A percentile compares a stretch with the other conserved stretches of the same genome.
These are phyloP conservation scores for Dillenia suffruticosa DNA, from an alignment of 164 flowering plant genomes.

Conservation along the genomic window DNA sequence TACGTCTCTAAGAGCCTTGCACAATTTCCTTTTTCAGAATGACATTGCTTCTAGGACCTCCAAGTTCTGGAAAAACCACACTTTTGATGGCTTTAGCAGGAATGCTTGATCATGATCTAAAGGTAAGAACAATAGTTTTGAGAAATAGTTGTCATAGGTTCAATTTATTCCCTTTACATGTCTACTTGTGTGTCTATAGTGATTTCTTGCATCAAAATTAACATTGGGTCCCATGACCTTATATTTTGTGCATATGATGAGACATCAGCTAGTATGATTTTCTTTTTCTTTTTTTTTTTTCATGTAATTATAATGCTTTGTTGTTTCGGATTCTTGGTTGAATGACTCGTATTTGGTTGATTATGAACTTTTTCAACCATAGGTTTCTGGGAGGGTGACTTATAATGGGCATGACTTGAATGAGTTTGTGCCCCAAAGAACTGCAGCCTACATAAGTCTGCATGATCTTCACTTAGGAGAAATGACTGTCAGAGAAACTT, in stretches of 20 bases:
- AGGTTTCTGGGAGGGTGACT: conserved; percentile 58
- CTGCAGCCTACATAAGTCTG: conserved; percentile 63
- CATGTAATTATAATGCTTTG: no score
- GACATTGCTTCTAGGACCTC: conserved; percentile 45
- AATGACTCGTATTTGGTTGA: background rate
- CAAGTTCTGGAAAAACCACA: conserved; percentile 52
- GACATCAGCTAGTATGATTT: no score
- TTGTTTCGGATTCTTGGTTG: no score
- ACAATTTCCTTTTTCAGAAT: conserved; percentile 31
- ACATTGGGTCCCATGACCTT: no score
- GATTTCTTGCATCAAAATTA: no score
- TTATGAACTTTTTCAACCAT: background rate
- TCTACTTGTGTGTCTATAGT: background rate
- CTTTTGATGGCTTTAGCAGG: conserved; percentile 46
- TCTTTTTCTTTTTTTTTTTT: no score
- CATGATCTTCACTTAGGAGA: conserved; percentile 59
- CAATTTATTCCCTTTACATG: background rate
- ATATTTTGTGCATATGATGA: no score
- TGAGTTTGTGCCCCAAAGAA: conserved; percentile 68
- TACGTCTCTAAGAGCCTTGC: conserved; percentile 23
- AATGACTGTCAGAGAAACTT: conserved; percentile 55
- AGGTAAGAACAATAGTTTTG: conserved; percentile 14
- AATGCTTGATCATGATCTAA: conserved; percentile 35
- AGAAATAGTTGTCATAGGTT: no score
- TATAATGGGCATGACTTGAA: conserved; percentile 68